Percentiles rank a stretch among this genome's conserved stretches.
Evolutionary conservation across 2,329 filamentous ascomycete species (phyloP).

Genomic region (Exutisphaerella laricina): DNA sequence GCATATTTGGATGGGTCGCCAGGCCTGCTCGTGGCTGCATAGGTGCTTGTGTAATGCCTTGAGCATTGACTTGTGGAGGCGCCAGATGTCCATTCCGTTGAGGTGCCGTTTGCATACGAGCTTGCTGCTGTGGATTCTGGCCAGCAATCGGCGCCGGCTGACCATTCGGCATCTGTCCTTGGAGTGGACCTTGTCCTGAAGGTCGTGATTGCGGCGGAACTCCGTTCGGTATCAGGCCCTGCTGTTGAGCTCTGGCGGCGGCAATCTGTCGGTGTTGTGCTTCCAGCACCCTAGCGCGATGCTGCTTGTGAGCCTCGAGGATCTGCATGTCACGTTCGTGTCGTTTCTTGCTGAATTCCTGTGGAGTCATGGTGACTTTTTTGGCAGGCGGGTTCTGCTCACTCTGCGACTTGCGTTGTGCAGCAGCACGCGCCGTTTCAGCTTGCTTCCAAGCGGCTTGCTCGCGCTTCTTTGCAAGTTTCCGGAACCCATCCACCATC

Average conservation of each 20-base stretch:
- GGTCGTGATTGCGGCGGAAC: conserved; percentile 25
- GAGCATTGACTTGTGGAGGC: conserved; percentile 48
- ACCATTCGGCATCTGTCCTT: conserved; percentile 25
- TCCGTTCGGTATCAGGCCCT: conserved; percentile 32
- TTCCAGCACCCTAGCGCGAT: conserved; percentile 33
- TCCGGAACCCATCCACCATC: conserved; percentile 90
- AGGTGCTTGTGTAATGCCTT: conserved; percentile 61
- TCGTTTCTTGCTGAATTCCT: conserved; percentile 85
- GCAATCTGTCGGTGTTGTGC: conserved; percentile 34
- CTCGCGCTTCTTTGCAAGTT: conserved; percentile 90
- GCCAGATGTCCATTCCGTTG: conserved; percentile 43
- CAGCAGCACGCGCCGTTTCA: conserved; percentile 62
- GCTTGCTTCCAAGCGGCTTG: conserved; percentile 79
- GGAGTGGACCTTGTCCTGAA: conserved; percentile 20
- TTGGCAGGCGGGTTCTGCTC: conserved; percentile 22
- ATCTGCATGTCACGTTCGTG: conserved; percentile 73
- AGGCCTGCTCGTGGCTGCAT: conserved; percentile 27
- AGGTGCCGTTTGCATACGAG: conserved; percentile 44
- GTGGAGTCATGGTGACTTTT: conserved; percentile 62
- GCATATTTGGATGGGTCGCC: conserved; percentile 21
- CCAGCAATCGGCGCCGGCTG: conserved; percentile 34
- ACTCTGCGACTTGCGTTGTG: conserved; percentile 65
- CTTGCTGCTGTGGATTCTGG: conserved; percentile 35
- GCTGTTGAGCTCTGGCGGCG: conserved; percentile 31
- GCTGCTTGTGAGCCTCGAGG: conserved; percentile 37